These are phyloP conservation scores for Chalara sp. DNA, from an alignment of 2,329 filamentous ascomycete genomes.

Conservation along the genomic window DNA sequence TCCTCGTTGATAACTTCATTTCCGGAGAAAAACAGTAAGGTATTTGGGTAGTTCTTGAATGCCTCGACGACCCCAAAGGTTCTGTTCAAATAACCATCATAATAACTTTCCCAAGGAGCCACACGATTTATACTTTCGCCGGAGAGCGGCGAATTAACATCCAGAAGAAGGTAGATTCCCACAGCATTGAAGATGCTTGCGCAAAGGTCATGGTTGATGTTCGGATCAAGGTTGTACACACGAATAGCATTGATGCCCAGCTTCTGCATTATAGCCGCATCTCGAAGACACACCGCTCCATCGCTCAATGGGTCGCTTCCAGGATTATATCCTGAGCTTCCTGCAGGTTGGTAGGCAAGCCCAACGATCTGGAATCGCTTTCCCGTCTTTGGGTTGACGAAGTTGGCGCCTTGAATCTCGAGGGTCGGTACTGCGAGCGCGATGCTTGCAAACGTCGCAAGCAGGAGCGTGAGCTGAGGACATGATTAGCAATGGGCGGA, in stretches of 20 bases:
- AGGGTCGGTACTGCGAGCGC: conserved; percentile 52
- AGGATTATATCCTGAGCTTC: conserved; percentile 55
- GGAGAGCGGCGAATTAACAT: conserved; percentile 58
- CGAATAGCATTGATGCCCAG: conserved; percentile 60
- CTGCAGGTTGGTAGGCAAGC: conserved; percentile 63
- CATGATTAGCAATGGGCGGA: too few species aligned
- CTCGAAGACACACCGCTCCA: conserved; percentile 50
- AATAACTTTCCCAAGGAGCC: conserved; percentile 54
- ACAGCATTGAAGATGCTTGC: conserved; percentile 62
- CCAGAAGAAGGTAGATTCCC: conserved; percentile 63
- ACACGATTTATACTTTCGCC: conserved; percentile 50
- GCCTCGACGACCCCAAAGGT: conserved; percentile 62
- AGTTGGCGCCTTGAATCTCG: conserved; percentile 48
- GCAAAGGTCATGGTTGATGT: conserved; percentile 60
- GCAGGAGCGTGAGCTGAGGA: conserved; percentile 3
- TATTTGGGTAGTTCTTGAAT: conserved; percentile 61
- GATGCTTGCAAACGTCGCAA: conserved; percentile 27
- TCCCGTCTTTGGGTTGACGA: conserved; percentile 52
- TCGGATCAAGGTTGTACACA: conserved; percentile 61
- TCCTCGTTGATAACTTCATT: conserved; percentile 72
- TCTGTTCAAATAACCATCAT: conserved; percentile 53
- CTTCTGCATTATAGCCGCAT: conserved; percentile 59
- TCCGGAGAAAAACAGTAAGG: conserved; percentile 67
- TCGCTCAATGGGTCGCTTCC: conserved; percentile 52
- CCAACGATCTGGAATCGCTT: conserved; percentile 60